Percentiles rank a stretch among this genome's conserved stretches.
Conservation (phyloP, 2,329 filamentous ascomycete species). For the Ophiosphaerella herpotricha region DNA sequence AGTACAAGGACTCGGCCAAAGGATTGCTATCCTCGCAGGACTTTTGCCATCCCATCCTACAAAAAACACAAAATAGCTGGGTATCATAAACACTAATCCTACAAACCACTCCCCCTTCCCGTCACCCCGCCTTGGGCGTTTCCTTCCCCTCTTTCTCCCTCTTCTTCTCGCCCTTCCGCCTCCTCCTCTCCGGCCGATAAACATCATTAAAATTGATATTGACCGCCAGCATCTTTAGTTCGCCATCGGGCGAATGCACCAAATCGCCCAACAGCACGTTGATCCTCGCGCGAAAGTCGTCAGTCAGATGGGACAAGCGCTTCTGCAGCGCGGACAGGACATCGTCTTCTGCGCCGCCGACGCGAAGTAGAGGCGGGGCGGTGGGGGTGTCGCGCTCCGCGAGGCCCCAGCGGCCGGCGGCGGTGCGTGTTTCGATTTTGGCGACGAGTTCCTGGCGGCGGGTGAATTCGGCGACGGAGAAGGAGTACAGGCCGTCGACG, state of each 20-base stretch:
- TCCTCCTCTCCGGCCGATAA: constrained; percentile 76
- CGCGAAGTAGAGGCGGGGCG: constrained; percentile 38
- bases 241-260: constrained; percentile 89
- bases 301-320: constrained; percentile 72
- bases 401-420: constrained; percentile 67
- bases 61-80: too few species aligned
- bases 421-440: constrained; percentile 68
- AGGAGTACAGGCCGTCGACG: constrained; percentile 92
- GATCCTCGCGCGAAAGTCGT: constrained; percentile 76
- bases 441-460: constrained; percentile 83
- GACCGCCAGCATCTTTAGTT: constrained; percentile 93
- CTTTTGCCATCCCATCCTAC: too few species aligned
- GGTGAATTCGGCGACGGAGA: constrained; percentile 93
- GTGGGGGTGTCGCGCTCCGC: constrained; percentile 56
- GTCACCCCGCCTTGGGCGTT: constrained; percentile 17
- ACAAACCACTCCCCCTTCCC: too few species aligned
- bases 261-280: constrained; percentile 86
- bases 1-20: too few species aligned
- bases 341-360: constrained; percentile 56
- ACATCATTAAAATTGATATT: constrained; percentile 99
- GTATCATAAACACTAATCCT: too few species aligned
- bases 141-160: constrained; percentile 35
- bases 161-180: constrained; percentile 49
- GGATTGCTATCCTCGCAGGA: too few species aligned
- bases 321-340: constrained; percentile 77